Conservation (phyloP, 1,139 yeast genomes). For the Nakaseomyces sp. region DNA sequence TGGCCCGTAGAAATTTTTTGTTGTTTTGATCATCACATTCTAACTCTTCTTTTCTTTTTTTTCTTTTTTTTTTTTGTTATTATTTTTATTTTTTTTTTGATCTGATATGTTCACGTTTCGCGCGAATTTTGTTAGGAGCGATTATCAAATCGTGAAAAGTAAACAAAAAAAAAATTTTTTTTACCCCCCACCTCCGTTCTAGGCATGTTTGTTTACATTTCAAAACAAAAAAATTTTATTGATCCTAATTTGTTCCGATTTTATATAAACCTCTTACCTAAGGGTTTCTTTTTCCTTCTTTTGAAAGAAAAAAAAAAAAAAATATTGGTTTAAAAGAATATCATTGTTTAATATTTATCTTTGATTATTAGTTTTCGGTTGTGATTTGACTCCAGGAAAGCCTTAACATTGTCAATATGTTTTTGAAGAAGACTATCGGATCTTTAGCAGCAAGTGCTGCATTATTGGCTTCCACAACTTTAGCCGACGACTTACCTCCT, state of each 20-base stretch:
- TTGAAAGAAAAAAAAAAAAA: too few relatives aligned
- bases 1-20: background rate
- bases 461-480: slow-evolving; percentile 30
- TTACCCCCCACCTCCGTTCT: background rate
- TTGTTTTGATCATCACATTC: background rate
- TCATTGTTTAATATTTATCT: background rate
- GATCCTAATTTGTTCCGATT: background rate
- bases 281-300: background rate
- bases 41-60: background rate
- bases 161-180: slow-evolving; percentile 1
- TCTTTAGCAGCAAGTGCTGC: slow-evolving; percentile 22
- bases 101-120: background rate
- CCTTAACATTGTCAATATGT: slow-evolving; percentile 32
- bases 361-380: too few relatives aligned
- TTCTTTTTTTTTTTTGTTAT: background rate
- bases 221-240: background rate
- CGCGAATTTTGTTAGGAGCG: background rate
- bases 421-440: slow-evolving; percentile 38
- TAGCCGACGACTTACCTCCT: slow-evolving; percentile 40
- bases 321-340: too few relatives aligned
- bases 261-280: background rate
- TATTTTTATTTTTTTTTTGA: background rate
- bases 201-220: background rate
- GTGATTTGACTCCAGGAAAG: too few relatives aligned
- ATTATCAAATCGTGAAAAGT: background rate